Evolutionary conservation across 371 early-diverging fungal genomes (phyloP).

Genomic region (Smittium culicis): DNA sequence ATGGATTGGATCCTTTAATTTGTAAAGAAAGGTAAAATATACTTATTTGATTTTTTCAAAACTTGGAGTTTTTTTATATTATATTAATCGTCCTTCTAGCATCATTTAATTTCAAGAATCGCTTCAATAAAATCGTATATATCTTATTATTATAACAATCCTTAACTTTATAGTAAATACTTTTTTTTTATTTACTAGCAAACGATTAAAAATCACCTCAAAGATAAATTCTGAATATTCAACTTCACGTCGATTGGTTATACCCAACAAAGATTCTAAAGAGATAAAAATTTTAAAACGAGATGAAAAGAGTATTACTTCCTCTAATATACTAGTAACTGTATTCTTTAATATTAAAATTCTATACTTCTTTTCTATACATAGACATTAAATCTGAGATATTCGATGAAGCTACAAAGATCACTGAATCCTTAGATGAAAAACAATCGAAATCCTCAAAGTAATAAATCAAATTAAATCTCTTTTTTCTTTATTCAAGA

Average conservation of each 20-base stretch:
- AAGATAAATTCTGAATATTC: slow-evolving; percentile 6
- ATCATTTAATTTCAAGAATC: too few relatives aligned
- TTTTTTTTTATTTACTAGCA: background rate
- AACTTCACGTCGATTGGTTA: background rate
- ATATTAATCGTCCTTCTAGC: too few relatives aligned
- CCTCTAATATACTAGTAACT: background rate
- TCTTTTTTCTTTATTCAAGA: too few relatives aligned
- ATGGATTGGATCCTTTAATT: background rate
- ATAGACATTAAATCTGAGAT: background rate
- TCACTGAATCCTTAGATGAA: background rate
- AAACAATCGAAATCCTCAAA: slow-evolving; percentile 9
- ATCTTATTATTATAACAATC: too few relatives aligned
- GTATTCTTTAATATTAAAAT: background rate
- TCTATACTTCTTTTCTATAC: background rate
- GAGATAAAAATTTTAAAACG: background rate
- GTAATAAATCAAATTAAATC: too few relatives aligned
- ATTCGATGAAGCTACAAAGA: slow-evolving; percentile 3
- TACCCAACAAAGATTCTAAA: too few relatives aligned
- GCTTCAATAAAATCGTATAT: too few relatives aligned
- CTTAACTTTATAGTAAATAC: background rate
- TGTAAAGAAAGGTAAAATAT: slow-evolving; percentile 4
- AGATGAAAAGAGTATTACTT: background rate
- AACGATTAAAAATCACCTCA: background rate
- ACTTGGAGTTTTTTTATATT: too few relatives aligned
- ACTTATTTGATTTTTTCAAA: too few relatives aligned